Evolutionary conservation across 345 rosid species (phyloP), one percentile per base, ranked within the genome.

Genomic region (Draba incana): DNA sequence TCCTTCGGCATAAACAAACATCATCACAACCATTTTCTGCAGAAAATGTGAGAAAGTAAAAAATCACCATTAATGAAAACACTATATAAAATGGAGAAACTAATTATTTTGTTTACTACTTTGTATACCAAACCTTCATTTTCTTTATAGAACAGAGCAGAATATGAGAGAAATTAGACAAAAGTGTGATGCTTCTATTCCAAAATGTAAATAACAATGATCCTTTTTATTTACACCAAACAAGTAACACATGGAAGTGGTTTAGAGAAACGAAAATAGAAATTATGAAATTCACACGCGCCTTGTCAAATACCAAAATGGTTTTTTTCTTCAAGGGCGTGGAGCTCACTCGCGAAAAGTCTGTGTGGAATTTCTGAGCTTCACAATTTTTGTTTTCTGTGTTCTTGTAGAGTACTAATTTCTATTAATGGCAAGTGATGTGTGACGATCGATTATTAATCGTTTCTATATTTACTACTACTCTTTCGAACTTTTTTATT

Each of bases 1-100:
- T 75, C 53, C 82, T 43, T 85, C 84, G 49, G 81, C 88, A 20
- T 78, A 78, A 28, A 85, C 62, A 55, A 79, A 70, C 66, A 88
- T 47, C 72, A 76, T 85, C 82, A 88, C 46, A 0, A 86, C 88
- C 55, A 86, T 67, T 81, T 86, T 92, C 96, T 92, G 83, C 64
- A 60, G 25, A 48, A 70, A 57, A n/a, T 24, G 27, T 38, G 28
- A 49, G 33, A 52, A 10, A 47, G 61, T 33, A 5, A 33, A 14
- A 62, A 61, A 1, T 16, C 27, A 43, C 10, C 23, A 53, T 25
- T 62, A 3, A n/a, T 52, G 33, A 30, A 30, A 30, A 31, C 35
- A 31, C 35, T 15, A 54, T 42, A 15, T 38, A 39, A 54, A 62
- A 28, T 15, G 12, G 48, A 56, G 43, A 63, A 16, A 10, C 6